Percentiles rank a stretch among this genome's conserved stretches.
These are phyloP conservation scores for Ascochyta pisi DNA, from an alignment of 2,329 filamentous ascomycete genomes.

Conservation along the genomic window DNA sequence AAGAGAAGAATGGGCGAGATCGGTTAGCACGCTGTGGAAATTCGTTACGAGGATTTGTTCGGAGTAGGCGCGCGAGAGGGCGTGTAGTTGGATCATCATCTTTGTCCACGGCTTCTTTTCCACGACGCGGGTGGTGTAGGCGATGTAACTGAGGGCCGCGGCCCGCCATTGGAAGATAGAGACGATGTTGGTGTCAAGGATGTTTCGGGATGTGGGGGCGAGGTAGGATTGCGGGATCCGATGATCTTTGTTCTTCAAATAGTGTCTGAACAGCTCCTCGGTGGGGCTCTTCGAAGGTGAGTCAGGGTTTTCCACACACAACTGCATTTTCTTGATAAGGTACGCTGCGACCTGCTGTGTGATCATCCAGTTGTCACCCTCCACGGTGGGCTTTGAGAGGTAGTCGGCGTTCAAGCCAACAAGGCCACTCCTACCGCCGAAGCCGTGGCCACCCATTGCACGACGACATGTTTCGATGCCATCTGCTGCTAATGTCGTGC, in stretches of 20 bases:
- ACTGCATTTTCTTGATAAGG: slow-evolving; percentile 60
- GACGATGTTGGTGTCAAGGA: slow-evolving; percentile 51
- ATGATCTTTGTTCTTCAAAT: slow-evolving; percentile 44
- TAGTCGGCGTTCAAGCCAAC: slow-evolving; percentile 61
- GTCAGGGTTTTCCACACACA: slow-evolving; percentile 47
- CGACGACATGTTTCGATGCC: slow-evolving; percentile 62
- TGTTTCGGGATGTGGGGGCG: slow-evolving; percentile 28
- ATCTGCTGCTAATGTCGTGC: slow-evolving; percentile 60
- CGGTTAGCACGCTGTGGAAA: slow-evolving; percentile 52
- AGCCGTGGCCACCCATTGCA: slow-evolving; percentile 62
- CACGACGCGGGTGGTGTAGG: slow-evolving; percentile 54
- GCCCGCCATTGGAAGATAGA: slow-evolving; percentile 55
- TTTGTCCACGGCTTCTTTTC: slow-evolving; percentile 58
- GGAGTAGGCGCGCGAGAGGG: slow-evolving; percentile 55
- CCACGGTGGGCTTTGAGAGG: slow-evolving; percentile 61
- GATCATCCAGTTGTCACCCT: slow-evolving; percentile 66
- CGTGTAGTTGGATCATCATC: slow-evolving; percentile 53
- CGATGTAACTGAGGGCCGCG: slow-evolving; percentile 52
- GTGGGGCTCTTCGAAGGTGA: slow-evolving; percentile 47
- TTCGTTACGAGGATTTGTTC: slow-evolving; percentile 57
- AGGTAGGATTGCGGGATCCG: slow-evolving; percentile 36
- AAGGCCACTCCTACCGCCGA: slow-evolving; percentile 60
- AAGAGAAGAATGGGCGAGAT: slow-evolving; percentile 21
- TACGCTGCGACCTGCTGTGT: slow-evolving; percentile 60
- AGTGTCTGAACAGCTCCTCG: slow-evolving; percentile 52